Evolutionary conservation across 2,329 filamentous ascomycete genomes (phyloP).

Genomic region (Alternaria ethzedia): DNA sequence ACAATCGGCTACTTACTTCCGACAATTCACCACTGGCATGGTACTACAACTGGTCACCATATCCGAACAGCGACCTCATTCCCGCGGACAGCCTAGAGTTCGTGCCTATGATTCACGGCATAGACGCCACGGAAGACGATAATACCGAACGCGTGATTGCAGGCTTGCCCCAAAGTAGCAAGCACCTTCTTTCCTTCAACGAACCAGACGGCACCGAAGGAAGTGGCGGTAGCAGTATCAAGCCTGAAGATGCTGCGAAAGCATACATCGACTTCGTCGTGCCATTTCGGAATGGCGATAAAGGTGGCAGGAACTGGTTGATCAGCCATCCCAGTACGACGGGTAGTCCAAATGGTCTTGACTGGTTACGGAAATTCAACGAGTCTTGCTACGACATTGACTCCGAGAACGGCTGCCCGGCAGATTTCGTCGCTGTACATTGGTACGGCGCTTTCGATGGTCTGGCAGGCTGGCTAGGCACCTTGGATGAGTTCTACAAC

Average conservation of each 20-base stretch:
- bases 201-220: slow-evolving; percentile 70
- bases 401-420: slow-evolving; percentile 51
- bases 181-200: slow-evolving; percentile 78
- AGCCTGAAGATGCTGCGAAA: slow-evolving; percentile 67
- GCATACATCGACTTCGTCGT: slow-evolving; percentile 76
- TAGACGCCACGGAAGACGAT: slow-evolving; percentile 49
- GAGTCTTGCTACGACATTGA: slow-evolving; percentile 58
- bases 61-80: slow-evolving; percentile 61
- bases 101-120: slow-evolving; percentile 81
- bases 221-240: slow-evolving; percentile 69
- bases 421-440: slow-evolving; percentile 60
- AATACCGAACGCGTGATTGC: slow-evolving; percentile 67
- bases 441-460: slow-evolving; percentile 72
- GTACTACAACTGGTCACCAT: slow-evolving; percentile 81
- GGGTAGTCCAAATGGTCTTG: slow-evolving; percentile 65
- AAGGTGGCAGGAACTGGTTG: slow-evolving; percentile 58
- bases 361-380: slow-evolving; percentile 73
- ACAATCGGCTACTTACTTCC: slow-evolving; percentile 70
- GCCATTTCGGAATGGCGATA: slow-evolving; percentile 65
- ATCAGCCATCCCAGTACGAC: slow-evolving; percentile 75
- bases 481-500: slow-evolving; percentile 60
- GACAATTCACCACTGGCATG: slow-evolving; percentile 70
- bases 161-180: slow-evolving; percentile 61
- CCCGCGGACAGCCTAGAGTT: slow-evolving; percentile 66
- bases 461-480: slow-evolving; percentile 69